Evolutionary conservation across 306 rosid species (phyloP).

Genomic region (Quillaja saponaria): DNA sequence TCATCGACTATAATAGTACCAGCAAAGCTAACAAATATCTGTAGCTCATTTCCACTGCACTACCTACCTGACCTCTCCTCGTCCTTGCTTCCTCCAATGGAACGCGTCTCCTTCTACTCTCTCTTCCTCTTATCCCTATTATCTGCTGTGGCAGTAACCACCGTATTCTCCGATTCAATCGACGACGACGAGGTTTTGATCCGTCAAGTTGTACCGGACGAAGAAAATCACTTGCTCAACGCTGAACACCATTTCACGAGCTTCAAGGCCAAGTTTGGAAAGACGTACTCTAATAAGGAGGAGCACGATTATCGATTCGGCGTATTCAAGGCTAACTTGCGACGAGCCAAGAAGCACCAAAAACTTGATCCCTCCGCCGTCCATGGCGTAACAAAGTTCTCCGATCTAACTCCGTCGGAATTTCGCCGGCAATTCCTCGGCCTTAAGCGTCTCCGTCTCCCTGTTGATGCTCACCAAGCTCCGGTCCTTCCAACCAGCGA

Average conservation of each 20-base stretch:
- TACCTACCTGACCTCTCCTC: not conserved
- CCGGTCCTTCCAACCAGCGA: conserved; percentile 79
- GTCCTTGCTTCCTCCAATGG: conserved; percentile 40
- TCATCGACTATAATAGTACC: too few species aligned
- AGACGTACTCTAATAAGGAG: conserved; percentile 53
- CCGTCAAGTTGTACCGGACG: conserved; percentile 64
- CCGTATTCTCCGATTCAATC: conserved; percentile 11
- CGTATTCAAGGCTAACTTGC: conserved; percentile 70
- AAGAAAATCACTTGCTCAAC: conserved; percentile 49
- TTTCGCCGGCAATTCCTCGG: conserved; percentile 73
- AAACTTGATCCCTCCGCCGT: conserved; percentile 79
- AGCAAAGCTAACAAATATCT: not conserved
- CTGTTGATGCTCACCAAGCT: conserved; percentile 64
- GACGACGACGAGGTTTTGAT: conserved; percentile 51
- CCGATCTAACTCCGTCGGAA: conserved; percentile 79
- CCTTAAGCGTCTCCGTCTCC: conserved; percentile 68
- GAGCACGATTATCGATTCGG: conserved; percentile 83
- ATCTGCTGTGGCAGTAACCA: conserved; percentile 35
- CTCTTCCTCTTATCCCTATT: conserved; percentile 37
- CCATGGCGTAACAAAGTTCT: conserved; percentile 85
- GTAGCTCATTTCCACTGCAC: not conserved
- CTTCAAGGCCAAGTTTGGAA: conserved; percentile 69
- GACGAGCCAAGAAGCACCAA: conserved; percentile 68
- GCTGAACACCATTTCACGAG: conserved; percentile 71
- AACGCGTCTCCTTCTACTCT: conserved; percentile 16